Evolutionary conservation across 2,329 filamentous ascomycete genomes (phyloP), one percentile per base, ranked within the genome.

Genomic region (Furcasterigmium sp.): DNA sequence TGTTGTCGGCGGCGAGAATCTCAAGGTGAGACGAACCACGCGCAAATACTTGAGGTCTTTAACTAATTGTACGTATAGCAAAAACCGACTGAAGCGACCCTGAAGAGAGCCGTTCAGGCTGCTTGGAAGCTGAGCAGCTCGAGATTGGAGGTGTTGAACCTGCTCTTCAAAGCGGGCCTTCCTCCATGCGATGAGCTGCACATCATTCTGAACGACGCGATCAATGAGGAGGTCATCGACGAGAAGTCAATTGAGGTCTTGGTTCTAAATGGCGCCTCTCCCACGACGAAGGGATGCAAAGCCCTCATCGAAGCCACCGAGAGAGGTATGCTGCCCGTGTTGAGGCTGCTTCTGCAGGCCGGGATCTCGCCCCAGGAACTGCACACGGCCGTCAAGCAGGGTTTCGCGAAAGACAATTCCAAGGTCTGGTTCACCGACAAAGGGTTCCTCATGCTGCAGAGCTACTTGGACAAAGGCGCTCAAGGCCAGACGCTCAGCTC

Each of bases 121-220:
- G 72, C 68, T 46, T 76, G 74, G 70, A 70, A 67, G 34, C 58
- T 80, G 10, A 68, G 63, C 37, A 72, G 73, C 15, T 69, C 63
- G 8, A 65, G 77, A 18, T 70, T 71, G 45, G 64, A 64, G 7
- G 62, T 79, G 13, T 60, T 76, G 21, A 55, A 64, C 13, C 72
- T 72, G 63, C 60, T 81, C 4, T 71, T 80, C 45, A 64, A 67
- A 18, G 76, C 74, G 2, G 75, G 74, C 0, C 60, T 78, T 39
- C 58, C 65, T 1, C 61, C 65, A 1, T 67, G 64, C 0, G 71
- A 72, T n/a, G 70, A 76, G 14, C 55, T 80, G 1, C 68, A 80
- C 48, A 63, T 70, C 7, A 64, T 69, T 0, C 57, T 81, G 15
- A 69, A 70, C 47, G 69, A 73, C 42, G 74, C 70, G 0, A 67